Evolutionary conservation across 352 stramenopile genomes (phyloP).

Genomic region (Discostella stelligera): DNA sequence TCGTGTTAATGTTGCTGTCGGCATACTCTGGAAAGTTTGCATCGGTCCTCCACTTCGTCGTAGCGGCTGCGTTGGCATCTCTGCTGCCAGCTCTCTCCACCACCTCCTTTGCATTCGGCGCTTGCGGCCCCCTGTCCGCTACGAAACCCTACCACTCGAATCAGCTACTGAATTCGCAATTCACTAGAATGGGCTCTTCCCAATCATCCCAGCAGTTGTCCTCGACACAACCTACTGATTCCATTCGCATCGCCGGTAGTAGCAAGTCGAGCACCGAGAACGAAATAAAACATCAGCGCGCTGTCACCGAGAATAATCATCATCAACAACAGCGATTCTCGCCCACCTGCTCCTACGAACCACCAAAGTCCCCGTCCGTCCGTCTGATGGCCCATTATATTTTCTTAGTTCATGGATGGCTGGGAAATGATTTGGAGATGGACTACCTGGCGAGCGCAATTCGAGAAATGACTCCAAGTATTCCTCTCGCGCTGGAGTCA

Average conservation of each 20-base stretch:
- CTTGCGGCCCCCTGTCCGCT: neutral
- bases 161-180: too few relatives aligned
- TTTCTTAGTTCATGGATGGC: slow-evolving; percentile 52
- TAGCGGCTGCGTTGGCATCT: slow-evolving; percentile 9
- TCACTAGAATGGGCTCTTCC: slow-evolving; percentile 4
- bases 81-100: neutral
- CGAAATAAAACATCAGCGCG: too few relatives aligned
- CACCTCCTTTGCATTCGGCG: neutral
- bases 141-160: too few relatives aligned
- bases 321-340: too few relatives aligned
- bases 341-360: slow-evolving; percentile 14
- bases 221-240: too few relatives aligned
- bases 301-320: too few relatives aligned
- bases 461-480: slow-evolving; percentile 7
- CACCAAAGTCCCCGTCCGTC: slow-evolving; percentile 12
- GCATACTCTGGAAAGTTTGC: neutral
- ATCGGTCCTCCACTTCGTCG: too few relatives aligned
- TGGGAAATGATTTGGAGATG: slow-evolving; percentile 55
- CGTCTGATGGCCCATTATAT: slow-evolving; percentile 42
- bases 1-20: neutral
- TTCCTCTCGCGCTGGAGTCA: neutral
- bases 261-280: too few relatives aligned
- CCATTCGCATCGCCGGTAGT: too few relatives aligned
- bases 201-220: slow-evolving; percentile 7
- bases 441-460: slow-evolving; percentile 38